Percentiles rank a stretch among this genome's conserved stretches.
phyloP scores from a whole-genome alignment of 2,329 filamentous ascomycete genomes.

The Beauveria pseudobassiana region DNA sequence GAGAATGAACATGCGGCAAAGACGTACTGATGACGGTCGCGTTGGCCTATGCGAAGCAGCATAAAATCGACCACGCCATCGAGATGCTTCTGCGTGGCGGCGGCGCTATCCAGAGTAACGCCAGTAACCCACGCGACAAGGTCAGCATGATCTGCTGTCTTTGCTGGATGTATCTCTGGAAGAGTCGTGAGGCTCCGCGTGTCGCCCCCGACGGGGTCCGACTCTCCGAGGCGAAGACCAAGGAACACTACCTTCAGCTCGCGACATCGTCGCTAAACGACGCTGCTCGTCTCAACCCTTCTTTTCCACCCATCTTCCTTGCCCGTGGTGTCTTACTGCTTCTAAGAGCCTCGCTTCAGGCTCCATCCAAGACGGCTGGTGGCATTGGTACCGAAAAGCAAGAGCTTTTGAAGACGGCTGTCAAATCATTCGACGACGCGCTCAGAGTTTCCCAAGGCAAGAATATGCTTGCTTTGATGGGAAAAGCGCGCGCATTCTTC shows the following conservation, averaged over 20 bases:
- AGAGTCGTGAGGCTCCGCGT: conserved; percentile 71
- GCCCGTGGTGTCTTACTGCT: conserved; percentile 85
- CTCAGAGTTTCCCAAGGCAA: conserved; percentile 74
- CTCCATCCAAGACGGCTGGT: conserved; percentile 60
- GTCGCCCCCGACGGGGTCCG: conserved; percentile 54
- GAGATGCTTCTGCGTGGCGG: conserved; percentile 68
- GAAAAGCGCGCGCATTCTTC: conserved; percentile 79
- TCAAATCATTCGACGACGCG: conserved; percentile 93
- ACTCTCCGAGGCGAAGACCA: conserved; percentile 72
- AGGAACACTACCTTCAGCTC: conserved; percentile 84
- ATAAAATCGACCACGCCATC: conserved; percentile 78
- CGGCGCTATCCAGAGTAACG: conserved; percentile 60
- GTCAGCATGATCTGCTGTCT: conserved; percentile 77
- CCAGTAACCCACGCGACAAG: conserved; percentile 70
- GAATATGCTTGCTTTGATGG: conserved; percentile 89
- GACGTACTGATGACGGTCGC: conserved; percentile 96
- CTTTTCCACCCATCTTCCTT: conserved; percentile 84
- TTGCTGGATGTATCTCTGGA: conserved; percentile 87
- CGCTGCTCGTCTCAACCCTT: conserved; percentile 86
- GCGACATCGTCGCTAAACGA: conserved; percentile 93
- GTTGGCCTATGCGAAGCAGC: conserved; percentile 91
- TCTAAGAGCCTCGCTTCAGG: conserved; percentile 76
- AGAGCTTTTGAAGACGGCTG: conserved; percentile 74
- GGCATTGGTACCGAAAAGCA: conserved; percentile 65
- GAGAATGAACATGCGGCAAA: conserved; percentile 90